phyloP scores from a whole-genome alignment of 148 eudicot species.

The Cornus kousa region DNA sequence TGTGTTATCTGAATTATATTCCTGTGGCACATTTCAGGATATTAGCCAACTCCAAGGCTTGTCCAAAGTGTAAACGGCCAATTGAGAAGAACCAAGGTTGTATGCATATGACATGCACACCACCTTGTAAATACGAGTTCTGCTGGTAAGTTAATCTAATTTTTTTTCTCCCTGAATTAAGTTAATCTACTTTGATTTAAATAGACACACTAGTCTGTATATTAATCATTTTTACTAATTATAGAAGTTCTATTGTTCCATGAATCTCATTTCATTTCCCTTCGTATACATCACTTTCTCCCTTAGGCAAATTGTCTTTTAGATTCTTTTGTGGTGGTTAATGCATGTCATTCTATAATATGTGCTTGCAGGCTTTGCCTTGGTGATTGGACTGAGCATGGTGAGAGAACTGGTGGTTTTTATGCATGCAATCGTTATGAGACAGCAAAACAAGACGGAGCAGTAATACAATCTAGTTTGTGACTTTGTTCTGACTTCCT shows the following conservation, averaged over 20 bases:
- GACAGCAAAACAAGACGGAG: constrained; percentile 90
- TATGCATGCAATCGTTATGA: constrained; percentile 96
- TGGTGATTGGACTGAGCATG: constrained; percentile 88
- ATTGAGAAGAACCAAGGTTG: constrained; percentile 94
- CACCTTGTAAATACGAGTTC: constrained; percentile 89
- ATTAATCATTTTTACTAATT: neutral
- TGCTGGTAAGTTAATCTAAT: constrained; percentile 60
- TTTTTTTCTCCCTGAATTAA: constrained; percentile 14
- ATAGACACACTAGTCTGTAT: neutral
- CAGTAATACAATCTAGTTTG: constrained; percentile 35
- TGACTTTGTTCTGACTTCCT: neutral
- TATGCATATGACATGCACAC: constrained; percentile 93
- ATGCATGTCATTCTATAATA: constrained; percentile 12
- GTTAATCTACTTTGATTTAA: constrained; percentile 7
- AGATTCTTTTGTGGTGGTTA: neutral
- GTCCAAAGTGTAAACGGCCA: constrained; percentile 98
- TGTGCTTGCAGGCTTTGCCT: constrained; percentile 70
- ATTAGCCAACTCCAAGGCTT: constrained; percentile 86
- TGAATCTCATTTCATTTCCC: neutral
- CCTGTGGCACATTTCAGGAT: constrained; percentile 43
- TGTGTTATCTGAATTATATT: neutral
- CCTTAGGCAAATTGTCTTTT: neutral
- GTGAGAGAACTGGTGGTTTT: constrained; percentile 90
- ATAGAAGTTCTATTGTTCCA: neutral
- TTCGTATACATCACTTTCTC: neutral